Base-by-base conservation (phyloP, 331 rosid species). In the Saraca asoca region DNA sequence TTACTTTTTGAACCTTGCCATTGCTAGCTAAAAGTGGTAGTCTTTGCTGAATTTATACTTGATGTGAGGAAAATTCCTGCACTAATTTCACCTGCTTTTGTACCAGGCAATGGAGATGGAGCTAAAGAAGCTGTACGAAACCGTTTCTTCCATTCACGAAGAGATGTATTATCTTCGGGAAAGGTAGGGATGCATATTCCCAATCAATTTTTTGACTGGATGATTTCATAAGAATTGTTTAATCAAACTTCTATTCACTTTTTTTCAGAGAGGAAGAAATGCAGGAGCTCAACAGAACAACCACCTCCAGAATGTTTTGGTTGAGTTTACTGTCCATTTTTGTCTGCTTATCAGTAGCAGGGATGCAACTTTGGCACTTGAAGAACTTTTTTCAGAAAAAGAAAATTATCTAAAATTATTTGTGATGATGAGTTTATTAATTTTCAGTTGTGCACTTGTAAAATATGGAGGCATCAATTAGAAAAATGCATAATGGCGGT, bases 331-430 rank as follows among this genome's bases (percentile, higher is more conserved):
- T 90, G 7, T 90, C 97, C 6, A 85, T 94, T 43, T 10, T 79
- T 7, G 71, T 93, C 41, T 85, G 97, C 75, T 77, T 83, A 58
- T 80, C 89, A 0, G 99, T 94, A 9, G 96, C 88, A 5, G 92
- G 85, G 14, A 6, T 90, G 77, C 99, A 94, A 68, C 12, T 87
- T 41, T 88, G 95, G 97, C 92, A 90, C 71, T 58, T 90, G 79
- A 94, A 90, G 87, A 66, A 82, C 75, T 88, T 86, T 81, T 90
- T 94, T 53, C 82, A 82, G 88, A 94, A 88, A 54, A 90, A 94
- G 92, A 94, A 90, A 82, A 77, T 90, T 39, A 90, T 90, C 37
- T 94, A 71, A 84, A 53, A 12, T 43, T 43, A 42, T 42, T 0
- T 42, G 46, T 43, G 2, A 11, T 12, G n/a, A 29, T 51, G 1